Evolutionary conservation across 2,329 filamentous ascomycete species (phyloP).

Genomic region (Rhexocercosporidium sp.): DNA sequence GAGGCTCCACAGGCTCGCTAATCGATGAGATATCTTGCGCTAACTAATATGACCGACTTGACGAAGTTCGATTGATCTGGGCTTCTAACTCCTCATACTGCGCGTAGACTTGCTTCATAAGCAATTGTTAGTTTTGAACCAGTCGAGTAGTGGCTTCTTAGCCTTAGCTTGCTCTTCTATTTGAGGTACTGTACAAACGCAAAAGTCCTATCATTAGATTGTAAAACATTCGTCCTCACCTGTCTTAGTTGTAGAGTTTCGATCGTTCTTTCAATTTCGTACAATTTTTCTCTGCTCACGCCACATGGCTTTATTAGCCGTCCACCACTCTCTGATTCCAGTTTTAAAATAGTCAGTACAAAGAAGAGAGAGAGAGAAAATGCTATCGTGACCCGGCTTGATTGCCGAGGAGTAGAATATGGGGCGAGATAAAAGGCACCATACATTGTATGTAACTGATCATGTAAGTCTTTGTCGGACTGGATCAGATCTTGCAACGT

Average conservation of each 20-base stretch:
- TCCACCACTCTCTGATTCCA: not conserved
- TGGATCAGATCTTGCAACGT: not conserved
- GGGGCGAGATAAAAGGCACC: not conserved
- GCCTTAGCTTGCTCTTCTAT: not conserved
- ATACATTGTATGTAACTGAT: not conserved
- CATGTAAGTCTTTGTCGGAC: not conserved
- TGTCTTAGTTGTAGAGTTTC: not conserved
- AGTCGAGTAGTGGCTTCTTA: not conserved
- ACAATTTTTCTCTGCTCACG: not conserved
- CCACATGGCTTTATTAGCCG: not conserved
- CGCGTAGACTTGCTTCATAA: conserved; percentile 13
- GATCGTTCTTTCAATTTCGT: not conserved
- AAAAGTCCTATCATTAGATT: not conserved
- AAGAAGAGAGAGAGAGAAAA: not conserved
- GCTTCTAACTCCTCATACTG: not conserved
- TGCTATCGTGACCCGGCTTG: not conserved
- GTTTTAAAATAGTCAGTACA: not conserved
- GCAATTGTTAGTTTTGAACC: conserved; percentile 10
- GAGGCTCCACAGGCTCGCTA: no score
- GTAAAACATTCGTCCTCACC: not conserved
- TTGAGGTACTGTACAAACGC: conserved; percentile 1
- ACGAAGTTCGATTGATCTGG: not conserved
- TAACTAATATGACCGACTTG: not conserved
- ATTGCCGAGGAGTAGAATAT: not conserved
- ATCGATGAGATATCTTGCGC: not conserved